Evolutionary conservation across 805 yeast genomes (phyloP).

Genomic region (Nakazawaea pomicola): DNA sequence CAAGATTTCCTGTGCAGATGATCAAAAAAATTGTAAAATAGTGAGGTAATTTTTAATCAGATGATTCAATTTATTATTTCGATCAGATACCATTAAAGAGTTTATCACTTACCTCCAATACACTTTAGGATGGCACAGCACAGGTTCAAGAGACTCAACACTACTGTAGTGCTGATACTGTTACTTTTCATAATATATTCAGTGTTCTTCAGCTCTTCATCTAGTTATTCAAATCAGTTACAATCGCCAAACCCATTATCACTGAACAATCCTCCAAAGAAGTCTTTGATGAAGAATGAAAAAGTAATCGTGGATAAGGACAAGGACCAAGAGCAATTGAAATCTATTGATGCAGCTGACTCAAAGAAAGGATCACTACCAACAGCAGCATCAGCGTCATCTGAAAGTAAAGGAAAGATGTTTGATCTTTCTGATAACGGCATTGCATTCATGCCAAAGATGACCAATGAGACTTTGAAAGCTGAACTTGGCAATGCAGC

Average conservation of each 20-base stretch:
- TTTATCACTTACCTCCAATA: too few relatives aligned
- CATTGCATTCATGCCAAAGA: constrained; percentile 80
- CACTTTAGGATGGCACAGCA: constrained; percentile 1
- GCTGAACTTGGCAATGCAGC: constrained; percentile 89
- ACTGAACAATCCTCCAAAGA: constrained; percentile 1
- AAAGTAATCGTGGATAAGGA: too few relatives aligned
- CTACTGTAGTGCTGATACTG: constrained; percentile 13
- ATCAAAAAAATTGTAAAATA: too few relatives aligned
- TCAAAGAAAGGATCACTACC: not conserved
- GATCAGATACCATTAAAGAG: too few relatives aligned
- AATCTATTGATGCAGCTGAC: too few relatives aligned
- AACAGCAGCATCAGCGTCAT: not conserved
- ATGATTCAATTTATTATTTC: too few relatives aligned
- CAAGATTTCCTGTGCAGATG: too few relatives aligned
- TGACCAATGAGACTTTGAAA: constrained; percentile 46
- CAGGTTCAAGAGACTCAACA: constrained; percentile 6
- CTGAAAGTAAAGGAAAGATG: not conserved
- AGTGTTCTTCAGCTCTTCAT: constrained; percentile 14
- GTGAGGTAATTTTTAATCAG: too few relatives aligned
- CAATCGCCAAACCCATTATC: constrained; percentile 19
- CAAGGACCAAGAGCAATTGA: constrained; percentile 6
- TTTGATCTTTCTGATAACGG: constrained; percentile 5
- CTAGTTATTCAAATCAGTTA: constrained; percentile 15
- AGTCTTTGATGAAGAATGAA: constrained; percentile 2
- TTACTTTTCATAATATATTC: constrained; percentile 17